Base-by-base conservation (phyloP, 129 eudicot species). In the Centella asiatica region DNA sequence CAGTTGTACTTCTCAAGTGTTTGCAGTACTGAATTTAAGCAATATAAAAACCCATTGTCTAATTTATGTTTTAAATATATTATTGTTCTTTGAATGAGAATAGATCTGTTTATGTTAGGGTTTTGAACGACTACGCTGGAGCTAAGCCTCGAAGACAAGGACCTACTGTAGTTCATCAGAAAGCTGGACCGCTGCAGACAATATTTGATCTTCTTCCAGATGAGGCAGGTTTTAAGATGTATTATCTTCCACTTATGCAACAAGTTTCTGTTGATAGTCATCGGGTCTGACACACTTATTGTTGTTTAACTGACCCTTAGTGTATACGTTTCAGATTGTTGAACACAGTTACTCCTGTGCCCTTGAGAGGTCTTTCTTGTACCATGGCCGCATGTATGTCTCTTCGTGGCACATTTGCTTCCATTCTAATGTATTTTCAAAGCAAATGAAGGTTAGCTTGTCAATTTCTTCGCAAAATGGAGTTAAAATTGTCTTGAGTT, bases 291-390 rank as follows among this genome's bases (percentile, higher is more conserved):
- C 27, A 25, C 12, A 58, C 50, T 29, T 57, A 33, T 33, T 11
- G 26, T 3, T 17, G 37, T 24, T 36, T 23, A 44, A 44, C 33
- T 55, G 61, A 29, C 12, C 47, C n/a, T 18, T 18, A 6, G 45
- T 9, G 0, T 56, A 1, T 49, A 65, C 50, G 64, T 72, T 76
- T 62, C 88, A 90, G 97, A 76, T 90, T 59, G 90, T 81, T 59
- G 82, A 79, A 72, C 90, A 90, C 69, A 90, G 98, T 82, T 87
- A 90, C 78, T 90, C 98, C 17, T 90, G 98, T 73, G 98, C 98
- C 57, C 85, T 90, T 75, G 97, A 90, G 85, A 90, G 95, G 73
- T 90, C 97, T 37, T 90, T 90, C 66, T 77, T 90, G 76, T 90
- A 90, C 81, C 97, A 87, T 69, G 97, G 97, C 26, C 95, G 97